These are phyloP conservation scores for Beauveria pseudobassiana DNA, from an alignment of 2,329 filamentous ascomycete genomes.

Conservation along the genomic window DNA sequence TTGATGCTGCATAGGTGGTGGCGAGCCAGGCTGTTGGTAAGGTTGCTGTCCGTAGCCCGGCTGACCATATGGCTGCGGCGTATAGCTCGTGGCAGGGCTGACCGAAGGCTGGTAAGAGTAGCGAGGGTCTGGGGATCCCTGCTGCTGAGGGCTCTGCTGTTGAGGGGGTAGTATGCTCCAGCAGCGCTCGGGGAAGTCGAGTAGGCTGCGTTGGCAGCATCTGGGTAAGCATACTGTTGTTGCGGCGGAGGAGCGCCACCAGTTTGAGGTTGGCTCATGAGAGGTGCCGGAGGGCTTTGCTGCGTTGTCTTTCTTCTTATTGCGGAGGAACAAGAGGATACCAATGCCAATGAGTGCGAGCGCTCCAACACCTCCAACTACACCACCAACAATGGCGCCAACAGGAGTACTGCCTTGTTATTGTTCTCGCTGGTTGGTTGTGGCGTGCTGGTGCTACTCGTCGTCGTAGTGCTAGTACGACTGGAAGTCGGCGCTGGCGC, in stretches of 20 bases:
- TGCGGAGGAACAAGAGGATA: conserved; percentile 25
- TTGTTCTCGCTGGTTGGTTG: background rate
- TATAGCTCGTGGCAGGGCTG: conserved; percentile 1
- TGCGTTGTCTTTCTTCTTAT: conserved; percentile 18
- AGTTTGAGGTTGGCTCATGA: conserved; percentile 7
- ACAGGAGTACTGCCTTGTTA: conserved; percentile 18
- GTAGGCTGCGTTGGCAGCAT: background rate
- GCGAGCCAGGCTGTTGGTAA: conserved; percentile 3
- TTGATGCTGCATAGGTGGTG: conserved; percentile 1
- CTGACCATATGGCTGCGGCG: background rate
- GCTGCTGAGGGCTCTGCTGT: background rate
- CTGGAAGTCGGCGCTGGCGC: background rate
- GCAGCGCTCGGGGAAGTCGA: background rate
- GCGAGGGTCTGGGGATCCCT: conserved; percentile 1
- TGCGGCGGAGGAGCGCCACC: conserved; percentile 1
- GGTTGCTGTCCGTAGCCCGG: conserved; percentile 7
- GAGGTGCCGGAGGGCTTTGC: conserved; percentile 9
- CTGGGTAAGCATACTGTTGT: background rate
- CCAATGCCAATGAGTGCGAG: conserved; percentile 23
- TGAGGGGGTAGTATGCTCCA: background rate
- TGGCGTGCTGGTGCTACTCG: conserved; percentile 4
- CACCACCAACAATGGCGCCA: conserved; percentile 31
- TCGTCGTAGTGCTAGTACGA: background rate
- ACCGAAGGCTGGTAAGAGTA: conserved; percentile 2
- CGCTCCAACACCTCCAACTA: conserved; percentile 29